These are phyloP conservation scores for Heliamphora pulchella DNA, from an alignment of 179 eudicot genomes.

Conservation along the genomic window DNA sequence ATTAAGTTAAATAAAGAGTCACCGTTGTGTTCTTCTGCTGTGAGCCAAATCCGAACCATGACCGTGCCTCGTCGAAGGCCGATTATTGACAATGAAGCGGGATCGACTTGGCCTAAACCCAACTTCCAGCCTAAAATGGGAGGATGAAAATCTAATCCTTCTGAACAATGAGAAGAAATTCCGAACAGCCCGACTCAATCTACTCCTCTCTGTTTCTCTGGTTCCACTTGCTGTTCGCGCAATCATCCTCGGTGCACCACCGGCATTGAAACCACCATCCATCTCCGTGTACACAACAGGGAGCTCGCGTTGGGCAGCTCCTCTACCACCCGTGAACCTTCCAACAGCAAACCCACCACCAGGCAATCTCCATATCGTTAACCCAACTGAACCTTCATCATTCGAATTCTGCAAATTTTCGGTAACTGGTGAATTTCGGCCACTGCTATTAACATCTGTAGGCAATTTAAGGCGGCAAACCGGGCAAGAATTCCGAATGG, in stretches of 20 bases:
- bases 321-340: slow-evolving; percentile 30
- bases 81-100: neutral
- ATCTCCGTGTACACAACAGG: slow-evolving; percentile 89
- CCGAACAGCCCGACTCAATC: slow-evolving; percentile 25
- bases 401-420: neutral
- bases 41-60: neutral
- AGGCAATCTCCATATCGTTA: slow-evolving; percentile 32
- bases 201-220: slow-evolving; percentile 25
- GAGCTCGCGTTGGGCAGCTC: slow-evolving; percentile 48
- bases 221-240: slow-evolving; percentile 20
- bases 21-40: neutral
- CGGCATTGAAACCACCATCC: slow-evolving; percentile 70
- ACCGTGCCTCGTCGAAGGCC: slow-evolving; percentile 6
- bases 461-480: slow-evolving; percentile 30
- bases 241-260: slow-evolving; percentile 27
- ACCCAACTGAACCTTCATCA: slow-evolving; percentile 25
- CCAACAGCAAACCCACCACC: slow-evolving; percentile 33
- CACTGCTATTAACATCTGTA: neutral
- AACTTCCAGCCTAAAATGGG: slow-evolving; percentile 13
- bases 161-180: slow-evolving; percentile 29
- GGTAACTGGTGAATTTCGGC: no score
- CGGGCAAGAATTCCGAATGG: slow-evolving; percentile 27
- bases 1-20: neutral
- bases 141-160: slow-evolving; percentile 18
- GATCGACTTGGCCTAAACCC: slow-evolving; percentile 21